Conservation (phyloP, 2,329 filamentous ascomycete species). For the Trichophyton simii region DNA sequence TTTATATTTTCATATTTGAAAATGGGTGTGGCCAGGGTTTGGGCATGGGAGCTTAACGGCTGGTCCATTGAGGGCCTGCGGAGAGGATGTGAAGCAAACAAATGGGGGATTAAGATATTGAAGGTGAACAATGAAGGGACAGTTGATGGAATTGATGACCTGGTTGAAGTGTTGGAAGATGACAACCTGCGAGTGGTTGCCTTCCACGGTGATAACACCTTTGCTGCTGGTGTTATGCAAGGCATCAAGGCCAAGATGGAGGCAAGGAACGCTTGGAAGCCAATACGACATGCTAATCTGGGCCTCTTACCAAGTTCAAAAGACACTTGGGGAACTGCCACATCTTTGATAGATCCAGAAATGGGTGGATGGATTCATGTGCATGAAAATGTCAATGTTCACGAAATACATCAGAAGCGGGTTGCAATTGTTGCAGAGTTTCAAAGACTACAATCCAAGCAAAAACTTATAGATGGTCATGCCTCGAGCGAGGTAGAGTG, state of each 20-base stretch:
- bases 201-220: slow-evolving; percentile 56
- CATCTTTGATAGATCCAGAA: slow-evolving; percentile 33
- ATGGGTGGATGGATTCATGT: slow-evolving; percentile 46
- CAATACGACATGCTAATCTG: slow-evolving; percentile 46
- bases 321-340: slow-evolving; percentile 39
- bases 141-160: slow-evolving; percentile 17
- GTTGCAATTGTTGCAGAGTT: slow-evolving; percentile 32
- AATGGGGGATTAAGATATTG: slow-evolving; percentile 51
- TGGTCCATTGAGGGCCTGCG: slow-evolving; percentile 75
- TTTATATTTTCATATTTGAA: slow-evolving; percentile 75
- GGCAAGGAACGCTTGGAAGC: slow-evolving; percentile 22
- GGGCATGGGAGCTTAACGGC: slow-evolving; percentile 84
- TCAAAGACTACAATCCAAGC: slow-evolving; percentile 14
- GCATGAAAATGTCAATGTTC: slow-evolving; percentile 46
- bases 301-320: slow-evolving; percentile 45
- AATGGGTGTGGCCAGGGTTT: slow-evolving; percentile 54
- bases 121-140: slow-evolving; percentile 26
- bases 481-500: slow-evolving; percentile 15
- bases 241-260: slow-evolving; percentile 22
- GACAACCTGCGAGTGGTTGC: slow-evolving; percentile 49
- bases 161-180: slow-evolving; percentile 20
- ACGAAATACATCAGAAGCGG: slow-evolving; percentile 30
- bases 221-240: slow-evolving; percentile 35
- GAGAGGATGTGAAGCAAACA: slow-evolving; percentile 58
- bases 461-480: neutral